Conservation (phyloP, 2,329 filamentous ascomycete species). For the Neonectria coccinea region DNA sequence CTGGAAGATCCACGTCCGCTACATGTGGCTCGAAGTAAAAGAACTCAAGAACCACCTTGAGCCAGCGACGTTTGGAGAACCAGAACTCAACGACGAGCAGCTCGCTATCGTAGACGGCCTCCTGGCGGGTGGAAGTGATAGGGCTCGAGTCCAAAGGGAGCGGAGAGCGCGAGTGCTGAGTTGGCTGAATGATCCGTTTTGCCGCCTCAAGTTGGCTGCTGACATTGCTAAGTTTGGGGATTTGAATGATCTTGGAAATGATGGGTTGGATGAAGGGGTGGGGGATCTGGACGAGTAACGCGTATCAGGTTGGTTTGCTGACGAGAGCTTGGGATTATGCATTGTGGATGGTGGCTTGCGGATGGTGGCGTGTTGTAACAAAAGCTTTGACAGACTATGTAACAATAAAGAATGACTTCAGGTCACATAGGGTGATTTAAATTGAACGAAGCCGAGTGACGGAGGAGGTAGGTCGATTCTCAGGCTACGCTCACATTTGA, state of each 20-base stretch:
- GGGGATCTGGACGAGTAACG: neutral
- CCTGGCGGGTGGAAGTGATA: conserved; percentile 27
- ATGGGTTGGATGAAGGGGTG: conserved; percentile 4
- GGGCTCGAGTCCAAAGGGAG: conserved; percentile 27
- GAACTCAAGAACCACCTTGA: conserved; percentile 27
- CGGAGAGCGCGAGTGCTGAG: conserved; percentile 21
- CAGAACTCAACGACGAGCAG: conserved; percentile 33
- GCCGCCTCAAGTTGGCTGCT: neutral
- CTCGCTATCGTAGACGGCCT: conserved; percentile 37
- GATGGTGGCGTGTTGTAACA: neutral
- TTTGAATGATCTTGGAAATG: neutral
- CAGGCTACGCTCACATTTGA: neutral
- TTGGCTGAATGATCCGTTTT: conserved; percentile 14
- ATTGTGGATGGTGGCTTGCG: neutral
- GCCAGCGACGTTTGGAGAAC: conserved; percentile 9
- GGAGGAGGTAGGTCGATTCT: neutral
- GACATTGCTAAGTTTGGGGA: neutral
- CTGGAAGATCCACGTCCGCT: conserved; percentile 41
- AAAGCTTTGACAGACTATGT: neutral
- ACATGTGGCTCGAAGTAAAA: conserved; percentile 34
- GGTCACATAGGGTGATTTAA: neutral
- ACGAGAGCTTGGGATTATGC: neutral
- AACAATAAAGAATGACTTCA: neutral
- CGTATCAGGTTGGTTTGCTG: neutral
- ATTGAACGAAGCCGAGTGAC: neutral